A percentile compares a stretch with the other conserved stretches of the same genome.
phyloP scores from a whole-genome alignment of 257 asterid genomes.

The Fraxinus cuspidata region DNA sequence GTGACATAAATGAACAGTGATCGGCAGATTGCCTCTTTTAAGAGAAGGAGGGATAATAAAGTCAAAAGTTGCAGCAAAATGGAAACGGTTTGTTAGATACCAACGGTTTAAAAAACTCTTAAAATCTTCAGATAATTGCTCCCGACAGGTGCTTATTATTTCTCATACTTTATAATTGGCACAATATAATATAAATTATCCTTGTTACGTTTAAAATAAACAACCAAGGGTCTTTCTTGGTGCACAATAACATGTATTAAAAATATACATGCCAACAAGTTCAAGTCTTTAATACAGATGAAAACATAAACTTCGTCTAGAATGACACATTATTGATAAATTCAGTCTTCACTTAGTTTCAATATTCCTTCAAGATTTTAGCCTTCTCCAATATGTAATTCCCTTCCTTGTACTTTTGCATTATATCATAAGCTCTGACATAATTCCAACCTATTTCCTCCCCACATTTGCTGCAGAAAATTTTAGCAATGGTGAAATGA shows the following conservation, averaged over 20 bases:
- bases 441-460: slow-evolving; percentile 47
- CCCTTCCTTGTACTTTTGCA: slow-evolving; percentile 36
- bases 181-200: not conserved
- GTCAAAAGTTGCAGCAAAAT: no score
- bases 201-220: not conserved
- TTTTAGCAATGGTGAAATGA: slow-evolving; percentile 29
- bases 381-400: slow-evolving; percentile 36
- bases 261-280: not conserved
- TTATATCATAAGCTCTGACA: slow-evolving; percentile 23
- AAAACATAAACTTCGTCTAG: not conserved
- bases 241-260: not conserved
- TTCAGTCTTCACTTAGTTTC: not conserved
- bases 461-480: slow-evolving; percentile 47
- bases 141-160: no score
- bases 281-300: not conserved
- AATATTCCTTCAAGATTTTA: slow-evolving; percentile 37
- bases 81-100: no score
- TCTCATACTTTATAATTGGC: not conserved
- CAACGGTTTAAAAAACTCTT: no score
- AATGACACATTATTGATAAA: not conserved
- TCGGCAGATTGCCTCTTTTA: no score
- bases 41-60: no score
- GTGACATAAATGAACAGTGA: no score
- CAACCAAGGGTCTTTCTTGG: not conserved
- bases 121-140: no score